These are phyloP conservation scores for Murraya koenigii DNA, from an alignment of 345 rosid genomes.

Conservation along the genomic window DNA sequence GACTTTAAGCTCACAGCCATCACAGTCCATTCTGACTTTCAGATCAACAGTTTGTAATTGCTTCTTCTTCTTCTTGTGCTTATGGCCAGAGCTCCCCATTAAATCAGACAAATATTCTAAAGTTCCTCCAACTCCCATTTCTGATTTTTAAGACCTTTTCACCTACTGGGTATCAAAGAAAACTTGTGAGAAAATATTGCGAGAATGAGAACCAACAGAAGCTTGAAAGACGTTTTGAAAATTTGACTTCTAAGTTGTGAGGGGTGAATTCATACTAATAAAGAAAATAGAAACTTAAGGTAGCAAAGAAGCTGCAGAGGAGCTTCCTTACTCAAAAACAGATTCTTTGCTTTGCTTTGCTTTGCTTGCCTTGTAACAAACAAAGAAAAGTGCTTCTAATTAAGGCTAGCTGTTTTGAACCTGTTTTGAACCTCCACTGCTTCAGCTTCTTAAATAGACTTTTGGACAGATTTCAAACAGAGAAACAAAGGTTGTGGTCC, in stretches of 20 bases:
- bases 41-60: conserved; percentile 84
- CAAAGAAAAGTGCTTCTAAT: conserved; percentile 20
- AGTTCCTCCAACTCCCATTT: conserved; percentile 91
- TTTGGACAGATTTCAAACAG: conserved; percentile 18
- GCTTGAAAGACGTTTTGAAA: neutral
- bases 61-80: conserved; percentile 58
- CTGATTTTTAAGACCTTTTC: neutral
- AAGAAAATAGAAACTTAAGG: conserved; percentile 3
- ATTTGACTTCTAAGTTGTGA: neutral
- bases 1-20: conserved; percentile 97
- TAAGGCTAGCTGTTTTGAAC: conserved; percentile 15
- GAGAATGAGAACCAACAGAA: neutral
- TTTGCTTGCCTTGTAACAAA: conserved; percentile 43
- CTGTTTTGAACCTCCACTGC: conserved; percentile 12
- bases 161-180: neutral
- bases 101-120: conserved; percentile 76
- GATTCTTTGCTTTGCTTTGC: conserved; percentile 47
- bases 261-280: conserved; percentile 10
- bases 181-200: neutral
- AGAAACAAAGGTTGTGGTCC: conserved; percentile 23
- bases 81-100: conserved; percentile 53
- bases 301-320: conserved; percentile 25
- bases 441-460: conserved; percentile 27
- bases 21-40: conserved; percentile 97
- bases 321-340: conserved; percentile 24